Base-by-base conservation (phyloP, 2,329 filamentous ascomycete species). In the Aspergillus fischeri region DNA sequence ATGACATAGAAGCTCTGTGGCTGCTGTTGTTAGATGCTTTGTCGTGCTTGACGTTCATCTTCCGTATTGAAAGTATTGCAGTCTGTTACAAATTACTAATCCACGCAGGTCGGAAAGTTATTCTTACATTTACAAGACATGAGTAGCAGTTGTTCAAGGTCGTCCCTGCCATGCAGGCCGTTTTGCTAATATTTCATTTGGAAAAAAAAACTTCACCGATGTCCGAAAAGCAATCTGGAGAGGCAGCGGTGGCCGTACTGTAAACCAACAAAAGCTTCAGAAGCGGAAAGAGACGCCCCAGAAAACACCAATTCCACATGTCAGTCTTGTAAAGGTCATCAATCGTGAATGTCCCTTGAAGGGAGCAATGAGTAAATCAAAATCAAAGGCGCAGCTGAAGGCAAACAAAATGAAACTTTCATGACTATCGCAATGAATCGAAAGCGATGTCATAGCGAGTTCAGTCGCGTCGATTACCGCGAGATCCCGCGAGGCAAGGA, bases 241-340 rank as follows among this genome's bases (percentile, higher is more conserved):
- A 38, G 32, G 32, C 14, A 38, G 32, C 32, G 32, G 32, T 38
- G 14, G 14, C 32, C 32, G 32, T 38, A 35, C 14, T 7, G 49
- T 10, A 51, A 49, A 25, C 24, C 45, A 48, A 25, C n/a, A 32
- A 49, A 57, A 27, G 32, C 44, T 14, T 27, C 20, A 47, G 24
- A 17, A 47, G 10, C 10, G 47, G 49, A 51, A 42, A 14, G 25
- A 50, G 24, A 28, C 20, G 47, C 49, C 47, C 42, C 21, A 51
- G 44, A 57, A 38, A 68, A 65, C 63, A 65, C 62, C 63, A 28
- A 56, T 53, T 57, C 58, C 53, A 51, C 54, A 54, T 28, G 48
- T 58, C 17, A 25, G 28, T 35, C 48, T 59, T 57, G 57, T 59
- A 56, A 62, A 55, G 29, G 52, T 67, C 61, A 63, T 66, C 52